Evolutionary conservation across 768 basidiomycete genomes (phyloP), one percentile per base, ranked within the genome.

Genomic region (Mycena galericulata): DNA sequence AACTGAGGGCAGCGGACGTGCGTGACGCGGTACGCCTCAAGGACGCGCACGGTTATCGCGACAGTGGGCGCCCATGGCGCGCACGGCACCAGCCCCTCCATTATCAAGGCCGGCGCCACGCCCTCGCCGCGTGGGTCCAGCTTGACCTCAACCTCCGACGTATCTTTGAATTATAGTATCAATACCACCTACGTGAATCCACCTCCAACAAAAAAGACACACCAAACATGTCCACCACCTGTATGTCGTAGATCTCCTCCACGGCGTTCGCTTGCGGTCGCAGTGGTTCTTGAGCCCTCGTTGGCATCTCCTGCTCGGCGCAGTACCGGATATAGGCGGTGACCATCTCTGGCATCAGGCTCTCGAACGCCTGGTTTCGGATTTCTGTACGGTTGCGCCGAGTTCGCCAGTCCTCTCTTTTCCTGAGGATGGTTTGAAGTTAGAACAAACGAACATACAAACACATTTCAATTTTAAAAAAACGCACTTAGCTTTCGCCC

Each of bases 1-100:
- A 27, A 26, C 15, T 49, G 47, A 29, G 47, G 47, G 47, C 47
- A 49, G n/a, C 47, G 47, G 11, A 51, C 50, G 22, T 58, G 62
- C 2, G 67, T 38, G 9, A 50, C 43, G 7, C 69, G 72, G 38
- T 59, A 74, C 10, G 56, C n/a, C 38, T 69, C 62, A 17, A 72
- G 63, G 1, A 65, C 54, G 8, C 59, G 63, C 17, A 67, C 53
- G 12, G 32, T 49, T 36, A 72, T 36, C 12, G 67, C 68, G 41
- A 61, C 53, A 2, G 63, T 34, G 4, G 69, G 71, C n/a, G 10
- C 46, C 34, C 55, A 55, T 8, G 71, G 57, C 1, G 71, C 69
- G 41, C 63, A 61, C 8, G 68, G 67, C 7, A 72, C 32, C n/a
- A 60, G 7, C 2, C 58, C 41, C 26, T 55, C 9, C 3, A 38